A percentile compares a stretch with the other conserved stretches of the same genome.
These are phyloP conservation scores for Fremontodendron californicum DNA, from an alignment of 345 rosid genomes.

Conservation along the genomic window DNA sequence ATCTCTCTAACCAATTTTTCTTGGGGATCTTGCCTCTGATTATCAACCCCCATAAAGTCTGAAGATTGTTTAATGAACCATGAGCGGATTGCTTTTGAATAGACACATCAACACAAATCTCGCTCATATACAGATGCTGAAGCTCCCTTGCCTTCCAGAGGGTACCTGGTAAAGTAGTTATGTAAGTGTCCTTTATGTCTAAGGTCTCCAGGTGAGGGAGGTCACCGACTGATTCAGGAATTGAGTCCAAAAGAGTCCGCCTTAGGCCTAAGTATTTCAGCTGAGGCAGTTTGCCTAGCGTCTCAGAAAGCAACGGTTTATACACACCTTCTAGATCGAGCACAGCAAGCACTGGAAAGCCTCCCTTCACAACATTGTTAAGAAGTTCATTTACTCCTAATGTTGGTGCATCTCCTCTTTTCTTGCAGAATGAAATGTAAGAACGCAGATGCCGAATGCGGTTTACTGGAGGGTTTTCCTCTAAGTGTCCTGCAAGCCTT, in stretches of 20 bases:
- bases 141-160: neutral
- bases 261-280: neutral
- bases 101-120: neutral
- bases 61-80: slow-evolving; percentile 11
- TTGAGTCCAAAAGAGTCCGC: neutral
- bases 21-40: slow-evolving; percentile 11
- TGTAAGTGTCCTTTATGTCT: neutral
- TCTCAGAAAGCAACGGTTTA: neutral
- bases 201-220: neutral
- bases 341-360: neutral
- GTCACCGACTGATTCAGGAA: neutral
- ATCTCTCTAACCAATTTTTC: neutral
- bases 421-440: neutral
- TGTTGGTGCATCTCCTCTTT: neutral
- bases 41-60: slow-evolving; percentile 28
- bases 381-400: neutral
- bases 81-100: neutral
- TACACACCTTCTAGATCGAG: neutral
- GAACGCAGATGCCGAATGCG: neutral
- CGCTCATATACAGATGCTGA: neutral
- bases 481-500: no score
- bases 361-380: neutral
- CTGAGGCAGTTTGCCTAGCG: neutral
- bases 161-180: neutral
- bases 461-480: no score